Conservation (phyloP, 345 rosid species). For the Arabidopsis suecica region DNA sequence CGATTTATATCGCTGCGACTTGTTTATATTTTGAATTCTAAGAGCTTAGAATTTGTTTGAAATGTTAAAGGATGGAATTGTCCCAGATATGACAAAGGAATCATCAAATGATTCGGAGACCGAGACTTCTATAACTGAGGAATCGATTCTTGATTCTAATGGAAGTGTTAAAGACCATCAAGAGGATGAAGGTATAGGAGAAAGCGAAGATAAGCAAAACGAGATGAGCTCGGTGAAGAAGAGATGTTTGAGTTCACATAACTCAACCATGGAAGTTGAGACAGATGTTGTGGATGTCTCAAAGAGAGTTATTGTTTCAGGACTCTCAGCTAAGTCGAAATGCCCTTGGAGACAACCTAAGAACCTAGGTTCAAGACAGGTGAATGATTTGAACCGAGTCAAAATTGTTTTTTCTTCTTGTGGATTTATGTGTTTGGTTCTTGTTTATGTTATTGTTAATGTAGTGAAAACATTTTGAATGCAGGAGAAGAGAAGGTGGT, state of each 20-base stretch:
- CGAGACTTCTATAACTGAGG: not conserved
- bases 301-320: not conserved
- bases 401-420: not conserved
- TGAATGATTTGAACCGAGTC: not conserved
- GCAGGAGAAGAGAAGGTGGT: not conserved
- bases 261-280: constrained; percentile 5
- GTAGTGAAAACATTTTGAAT: constrained; percentile 1
- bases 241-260: constrained; percentile 10
- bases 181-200: constrained; percentile 11
- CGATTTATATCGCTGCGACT: not conserved
- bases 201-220: not conserved
- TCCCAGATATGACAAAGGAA: not conserved
- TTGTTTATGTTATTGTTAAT: not conserved
- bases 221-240: not conserved
- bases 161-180: not conserved
- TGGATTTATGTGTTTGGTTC: not conserved
- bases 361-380: not conserved
- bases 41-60: not conserved
- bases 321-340: constrained; percentile 16
- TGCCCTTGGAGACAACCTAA: constrained; percentile 9
- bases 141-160: not conserved
- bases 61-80: not conserved
- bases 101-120: not conserved
- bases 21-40: constrained; percentile 2
- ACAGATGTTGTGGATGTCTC: not conserved